A percentile compares a stretch with the other conserved stretches of the same genome.
These are phyloP conservation scores for Penicillium capsulatum DNA, from an alignment of 2,329 filamentous ascomycete genomes.

Conservation along the genomic window DNA sequence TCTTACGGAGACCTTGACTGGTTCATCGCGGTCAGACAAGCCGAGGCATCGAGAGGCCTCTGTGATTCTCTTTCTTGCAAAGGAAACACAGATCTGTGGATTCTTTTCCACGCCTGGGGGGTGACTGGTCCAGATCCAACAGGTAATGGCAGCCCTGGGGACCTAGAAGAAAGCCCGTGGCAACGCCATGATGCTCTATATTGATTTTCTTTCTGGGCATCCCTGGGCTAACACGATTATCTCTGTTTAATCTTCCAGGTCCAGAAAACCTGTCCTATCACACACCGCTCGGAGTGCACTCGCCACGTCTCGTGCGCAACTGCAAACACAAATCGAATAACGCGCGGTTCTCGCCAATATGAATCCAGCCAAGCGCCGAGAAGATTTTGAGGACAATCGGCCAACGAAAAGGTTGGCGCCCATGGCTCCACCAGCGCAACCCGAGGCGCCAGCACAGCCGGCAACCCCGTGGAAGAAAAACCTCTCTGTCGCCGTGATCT, in stretches of 20 bases:
- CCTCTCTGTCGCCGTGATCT: constrained; percentile 78
- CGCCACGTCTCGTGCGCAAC: constrained; percentile 63
- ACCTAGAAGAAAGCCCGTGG: constrained; percentile 3
- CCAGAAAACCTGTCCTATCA: constrained; percentile 21
- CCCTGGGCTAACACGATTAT: constrained; percentile 32
- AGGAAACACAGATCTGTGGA: constrained; percentile 23
- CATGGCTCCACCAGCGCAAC: constrained; percentile 37
- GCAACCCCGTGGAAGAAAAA: constrained; percentile 68
- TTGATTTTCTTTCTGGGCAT: constrained; percentile 5
- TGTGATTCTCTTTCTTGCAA: constrained; percentile 16
- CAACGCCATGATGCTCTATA: constrained; percentile 1
- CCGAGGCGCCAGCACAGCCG: constrained; percentile 26
- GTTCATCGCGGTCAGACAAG: constrained; percentile 38
- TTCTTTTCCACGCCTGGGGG: constrained; percentile 19
- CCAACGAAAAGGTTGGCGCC: constrained; percentile 35
- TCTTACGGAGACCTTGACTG: constrained; percentile 41
- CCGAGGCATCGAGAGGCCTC: constrained; percentile 28
- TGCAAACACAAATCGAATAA: constrained; percentile 48
- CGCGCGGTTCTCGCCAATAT: constrained; percentile 40
- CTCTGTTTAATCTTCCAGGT: constrained; percentile 24
- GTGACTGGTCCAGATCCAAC: constrained; percentile 22
- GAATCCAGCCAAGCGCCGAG: constrained; percentile 42
- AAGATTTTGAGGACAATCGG: constrained; percentile 31
- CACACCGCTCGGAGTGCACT: constrained; percentile 60
- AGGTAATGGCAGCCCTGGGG: constrained; percentile 31